Conservation (phyloP, 1,284 basidiomycete genomes). For the Amylostereum areolatum region DNA sequence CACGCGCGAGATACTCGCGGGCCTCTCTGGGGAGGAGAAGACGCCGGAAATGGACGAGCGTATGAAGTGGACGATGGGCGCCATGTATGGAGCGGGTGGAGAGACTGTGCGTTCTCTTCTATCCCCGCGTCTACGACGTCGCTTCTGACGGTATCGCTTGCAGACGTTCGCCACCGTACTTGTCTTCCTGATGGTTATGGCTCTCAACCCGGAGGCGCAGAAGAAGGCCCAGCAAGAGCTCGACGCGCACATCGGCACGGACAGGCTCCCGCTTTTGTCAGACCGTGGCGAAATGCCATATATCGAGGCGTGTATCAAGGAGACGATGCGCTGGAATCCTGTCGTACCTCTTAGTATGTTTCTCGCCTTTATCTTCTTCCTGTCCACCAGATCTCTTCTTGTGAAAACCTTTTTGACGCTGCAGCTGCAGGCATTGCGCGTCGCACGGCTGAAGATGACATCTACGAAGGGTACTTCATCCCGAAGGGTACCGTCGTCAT, state of each 20-base stretch:
- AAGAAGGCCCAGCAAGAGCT: slow-evolving; percentile 16
- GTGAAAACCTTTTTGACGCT: no score
- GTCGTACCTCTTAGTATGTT: no score
- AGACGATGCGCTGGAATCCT: slow-evolving; percentile 2
- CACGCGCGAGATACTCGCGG: neutral
- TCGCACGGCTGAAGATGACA: neutral
- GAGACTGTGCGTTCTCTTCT: no score
- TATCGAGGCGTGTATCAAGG: slow-evolving; percentile 12
- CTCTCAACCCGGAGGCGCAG: slow-evolving; percentile 14
- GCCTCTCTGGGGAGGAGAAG: no score
- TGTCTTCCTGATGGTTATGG: no score
- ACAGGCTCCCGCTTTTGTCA: slow-evolving; percentile 11
- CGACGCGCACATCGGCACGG: slow-evolving; percentile 12
- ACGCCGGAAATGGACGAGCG: neutral
- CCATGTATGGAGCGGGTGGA: slow-evolving; percentile 6
- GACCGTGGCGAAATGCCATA: slow-evolving; percentile 15
- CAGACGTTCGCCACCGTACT: no score
- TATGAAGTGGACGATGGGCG: slow-evolving; percentile 6
- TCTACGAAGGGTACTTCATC: neutral
- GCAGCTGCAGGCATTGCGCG: slow-evolving; percentile 5
- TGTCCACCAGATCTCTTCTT: no score
- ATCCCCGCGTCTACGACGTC: no score
- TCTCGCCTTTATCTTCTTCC: no score
- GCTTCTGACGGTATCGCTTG: no score
- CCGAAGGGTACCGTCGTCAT: slow-evolving; percentile 3